Conservation (phyloP, 23 red algal genomes). For the Gracilariopsis chorda region DNA sequence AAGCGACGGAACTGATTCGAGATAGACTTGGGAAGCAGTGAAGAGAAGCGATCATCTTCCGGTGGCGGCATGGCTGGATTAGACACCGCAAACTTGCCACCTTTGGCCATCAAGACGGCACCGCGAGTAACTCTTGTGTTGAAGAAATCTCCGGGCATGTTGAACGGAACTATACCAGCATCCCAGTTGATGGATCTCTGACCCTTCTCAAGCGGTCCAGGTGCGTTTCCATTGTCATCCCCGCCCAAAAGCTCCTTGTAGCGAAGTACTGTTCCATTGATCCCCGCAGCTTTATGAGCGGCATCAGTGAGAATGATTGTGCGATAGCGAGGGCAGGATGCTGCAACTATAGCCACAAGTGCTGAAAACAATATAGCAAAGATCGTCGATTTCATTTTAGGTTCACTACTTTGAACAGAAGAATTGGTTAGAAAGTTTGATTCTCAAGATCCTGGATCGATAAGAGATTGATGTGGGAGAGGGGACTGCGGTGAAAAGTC, state of each 20-base stretch:
- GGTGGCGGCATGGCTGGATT: conserved; percentile 24
- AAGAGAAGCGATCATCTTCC: conserved; percentile 53
- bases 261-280: not conserved
- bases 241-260: conserved; percentile 12
- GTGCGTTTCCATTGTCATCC: conserved; percentile 4
- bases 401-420: too few relatives aligned
- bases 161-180: conserved; percentile 56
- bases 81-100: conserved; percentile 41
- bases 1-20: conserved; percentile 32
- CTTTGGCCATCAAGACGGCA: conserved; percentile 19
- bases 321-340: not conserved
- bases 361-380: not conserved
- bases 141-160: conserved; percentile 75
- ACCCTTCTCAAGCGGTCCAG: not conserved
- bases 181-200: conserved; percentile 71
- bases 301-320: not conserved
- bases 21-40: conserved; percentile 2
- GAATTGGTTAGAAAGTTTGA: too few relatives aligned
- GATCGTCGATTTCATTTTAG: not conserved
- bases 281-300: not conserved
- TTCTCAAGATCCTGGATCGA: too few relatives aligned
- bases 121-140: conserved; percentile 55
- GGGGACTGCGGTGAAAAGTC: too few relatives aligned
- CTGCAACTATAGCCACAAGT: not conserved
- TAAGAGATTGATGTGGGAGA: too few relatives aligned